Conservation (phyloP, 768 basidiomycete species). For the Kwoniella dejecticola region DNA sequence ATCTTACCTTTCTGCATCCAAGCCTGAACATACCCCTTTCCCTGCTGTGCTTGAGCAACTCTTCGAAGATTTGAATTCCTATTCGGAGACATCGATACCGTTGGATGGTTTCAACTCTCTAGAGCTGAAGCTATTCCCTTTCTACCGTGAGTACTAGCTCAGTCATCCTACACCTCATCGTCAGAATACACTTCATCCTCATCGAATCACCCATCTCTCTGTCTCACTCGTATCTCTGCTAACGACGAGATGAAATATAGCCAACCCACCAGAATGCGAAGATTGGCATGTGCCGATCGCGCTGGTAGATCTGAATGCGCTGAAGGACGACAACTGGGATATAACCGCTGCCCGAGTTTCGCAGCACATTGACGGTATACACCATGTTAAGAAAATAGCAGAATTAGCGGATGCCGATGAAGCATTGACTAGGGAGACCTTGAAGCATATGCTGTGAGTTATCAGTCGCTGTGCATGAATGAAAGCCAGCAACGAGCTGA, state of each 20-base stretch:
- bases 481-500: constrained; percentile 3
- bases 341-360: constrained; percentile 84
- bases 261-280: constrained; percentile 82
- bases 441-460: constrained; percentile 85
- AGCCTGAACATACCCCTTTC: constrained; percentile 65
- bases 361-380: constrained; percentile 81
- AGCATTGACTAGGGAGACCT: constrained; percentile 76
- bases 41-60: constrained; percentile 89
- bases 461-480: constrained; percentile 56
- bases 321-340: constrained; percentile 93
- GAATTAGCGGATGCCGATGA: constrained; percentile 86
- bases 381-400: constrained; percentile 88
- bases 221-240: no score
- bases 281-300: constrained; percentile 97
- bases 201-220: no score
- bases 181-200: not conserved
- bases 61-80: constrained; percentile 95
- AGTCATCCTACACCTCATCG: not conserved
- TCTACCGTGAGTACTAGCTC: constrained; percentile 63
- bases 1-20: constrained; percentile 74
- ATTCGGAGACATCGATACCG: constrained; percentile 89
- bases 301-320: constrained; percentile 75
- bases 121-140: constrained; percentile 93
- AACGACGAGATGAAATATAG: constrained; percentile 14
- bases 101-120: constrained; percentile 90